phyloP scores from a whole-genome alignment of 805 yeast genomes.

The Martiniozyma abietophila region DNA sequence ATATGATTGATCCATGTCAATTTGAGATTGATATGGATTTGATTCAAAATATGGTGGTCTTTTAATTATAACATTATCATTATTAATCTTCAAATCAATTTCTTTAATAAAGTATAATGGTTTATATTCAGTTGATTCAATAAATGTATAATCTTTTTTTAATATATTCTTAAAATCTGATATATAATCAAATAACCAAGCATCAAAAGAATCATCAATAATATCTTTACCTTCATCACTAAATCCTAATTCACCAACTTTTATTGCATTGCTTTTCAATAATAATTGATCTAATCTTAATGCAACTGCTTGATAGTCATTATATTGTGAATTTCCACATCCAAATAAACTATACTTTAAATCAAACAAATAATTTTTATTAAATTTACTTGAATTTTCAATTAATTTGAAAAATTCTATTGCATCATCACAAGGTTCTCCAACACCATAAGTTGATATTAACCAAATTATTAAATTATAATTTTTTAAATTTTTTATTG shows the following conservation, averaged over 20 bases:
- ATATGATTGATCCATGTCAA: slow-evolving; percentile 32
- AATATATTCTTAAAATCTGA: slow-evolving; percentile 23
- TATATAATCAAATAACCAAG: slow-evolving; percentile 83
- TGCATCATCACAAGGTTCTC: slow-evolving; percentile 93
- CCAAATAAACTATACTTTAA: slow-evolving; percentile 62
- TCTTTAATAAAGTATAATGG: slow-evolving; percentile 45
- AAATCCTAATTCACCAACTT: slow-evolving; percentile 62
- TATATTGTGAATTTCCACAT: slow-evolving; percentile 87
- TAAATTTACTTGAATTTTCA: slow-evolving; percentile 15
- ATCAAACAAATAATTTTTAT: slow-evolving; percentile 34
- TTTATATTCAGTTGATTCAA: slow-evolving; percentile 33
- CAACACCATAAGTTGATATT: slow-evolving; percentile 91
- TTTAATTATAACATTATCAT: background rate
- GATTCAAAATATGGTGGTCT: slow-evolving; percentile 20
- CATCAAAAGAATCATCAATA: slow-evolving; percentile 80
- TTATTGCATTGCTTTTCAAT: slow-evolving; percentile 51
- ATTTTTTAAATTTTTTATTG: slow-evolving; percentile 1
- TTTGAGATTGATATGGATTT: slow-evolving; percentile 60
- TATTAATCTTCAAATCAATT: slow-evolving; percentile 16
- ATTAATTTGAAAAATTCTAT: slow-evolving; percentile 50
- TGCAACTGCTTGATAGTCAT: slow-evolving; percentile 74
- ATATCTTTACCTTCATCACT: slow-evolving; percentile 92
- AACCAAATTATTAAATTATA: slow-evolving; percentile 37
- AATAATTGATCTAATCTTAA: slow-evolving; percentile 42
- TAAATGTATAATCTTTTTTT: slow-evolving; percentile 1